Percentiles rank a stretch among this genome's conserved stretches.
Conservation (phyloP, 2,329 filamentous ascomycete genomes). For the Didymosphaeria variabile region DNA sequence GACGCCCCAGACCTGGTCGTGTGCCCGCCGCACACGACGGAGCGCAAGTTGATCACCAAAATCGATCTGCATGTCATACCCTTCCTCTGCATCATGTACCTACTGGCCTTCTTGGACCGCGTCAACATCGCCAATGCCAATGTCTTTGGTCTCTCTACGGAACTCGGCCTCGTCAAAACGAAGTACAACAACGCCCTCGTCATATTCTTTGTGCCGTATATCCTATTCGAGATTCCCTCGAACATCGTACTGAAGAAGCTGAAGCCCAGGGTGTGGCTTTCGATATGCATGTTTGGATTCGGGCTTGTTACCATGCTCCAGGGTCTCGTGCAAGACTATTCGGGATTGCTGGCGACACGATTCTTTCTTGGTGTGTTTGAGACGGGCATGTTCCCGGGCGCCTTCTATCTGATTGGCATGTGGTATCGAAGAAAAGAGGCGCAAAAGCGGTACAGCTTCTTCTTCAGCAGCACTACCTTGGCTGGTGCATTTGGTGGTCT, state of each 20-base stretch:
- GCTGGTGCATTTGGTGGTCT: conserved; percentile 88
- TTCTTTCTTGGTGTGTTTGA: conserved; percentile 80
- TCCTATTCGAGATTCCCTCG: conserved; percentile 63
- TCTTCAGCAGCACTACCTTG: conserved; percentile 84
- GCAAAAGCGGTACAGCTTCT: conserved; percentile 91
- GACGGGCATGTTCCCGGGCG: conserved; percentile 62
- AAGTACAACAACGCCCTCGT: conserved; percentile 62
- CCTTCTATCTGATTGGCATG: conserved; percentile 79
- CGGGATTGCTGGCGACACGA: conserved; percentile 75
- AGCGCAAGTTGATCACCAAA: conserved; percentile 54
- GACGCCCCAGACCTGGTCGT: conserved; percentile 49
- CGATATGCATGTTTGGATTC: conserved; percentile 84
- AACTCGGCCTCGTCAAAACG: conserved; percentile 55
- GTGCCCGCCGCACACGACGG: conserved; percentile 61
- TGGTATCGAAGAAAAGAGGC: conserved; percentile 90
- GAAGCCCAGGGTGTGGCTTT: conserved; percentile 66
- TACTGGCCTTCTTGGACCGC: conserved; percentile 59
- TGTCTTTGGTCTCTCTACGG: conserved; percentile 58
- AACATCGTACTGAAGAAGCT: conserved; percentile 63
- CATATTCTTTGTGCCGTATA: conserved; percentile 64
- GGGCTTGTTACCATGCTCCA: conserved; percentile 77
- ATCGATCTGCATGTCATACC: conserved; percentile 61
- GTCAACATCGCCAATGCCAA: conserved; percentile 65
- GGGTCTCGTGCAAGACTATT: conserved; percentile 80
- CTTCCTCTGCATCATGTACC: conserved; percentile 60